Conservation (phyloP, 176 grass and related monocot species). For the Oryza glaberrima region DNA sequence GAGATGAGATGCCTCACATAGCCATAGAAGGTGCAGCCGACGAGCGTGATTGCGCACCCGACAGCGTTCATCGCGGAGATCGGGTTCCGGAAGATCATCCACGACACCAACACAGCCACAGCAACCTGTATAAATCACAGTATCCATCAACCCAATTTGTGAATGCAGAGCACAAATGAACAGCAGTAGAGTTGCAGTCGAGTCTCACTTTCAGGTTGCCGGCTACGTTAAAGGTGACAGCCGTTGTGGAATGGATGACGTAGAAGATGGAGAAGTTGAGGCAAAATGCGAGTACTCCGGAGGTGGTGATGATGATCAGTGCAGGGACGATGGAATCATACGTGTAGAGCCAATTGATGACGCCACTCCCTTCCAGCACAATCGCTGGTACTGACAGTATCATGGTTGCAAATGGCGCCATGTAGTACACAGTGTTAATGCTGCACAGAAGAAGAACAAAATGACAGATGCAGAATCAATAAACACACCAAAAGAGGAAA, state of each 20-base stretch:
- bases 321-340: conserved; percentile 55
- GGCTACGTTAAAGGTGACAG: conserved; percentile 80
- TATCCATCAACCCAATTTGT: not conserved
- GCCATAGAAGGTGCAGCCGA: conserved; percentile 94
- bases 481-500: not conserved
- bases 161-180: not conserved
- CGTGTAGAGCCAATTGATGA: conserved; percentile 69
- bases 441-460: conserved; percentile 33
- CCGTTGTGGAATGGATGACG: conserved; percentile 79
- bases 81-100: conserved; percentile 93
- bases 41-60: conserved; percentile 76
- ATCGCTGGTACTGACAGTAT: conserved; percentile 64
- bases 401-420: conserved; percentile 86
- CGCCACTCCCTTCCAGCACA: conserved; percentile 60
- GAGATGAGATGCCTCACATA: conserved; percentile 79
- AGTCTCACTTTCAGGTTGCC: conserved; percentile 66
- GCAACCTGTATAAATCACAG: conserved; percentile 52
- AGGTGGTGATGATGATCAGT: conserved; percentile 62
- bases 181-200: not conserved
- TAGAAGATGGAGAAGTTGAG: conserved; percentile 88
- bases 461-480: no score
- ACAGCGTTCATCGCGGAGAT: conserved; percentile 86
- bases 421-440: conserved; percentile 92
- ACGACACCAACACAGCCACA: conserved; percentile 82
- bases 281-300: conserved; percentile 72